Percentiles rank a stretch among this genome's conserved stretches.
phyloP scores from a whole-genome alignment of 1,284 basidiomycete species.

The Moniliella sp. region DNA sequence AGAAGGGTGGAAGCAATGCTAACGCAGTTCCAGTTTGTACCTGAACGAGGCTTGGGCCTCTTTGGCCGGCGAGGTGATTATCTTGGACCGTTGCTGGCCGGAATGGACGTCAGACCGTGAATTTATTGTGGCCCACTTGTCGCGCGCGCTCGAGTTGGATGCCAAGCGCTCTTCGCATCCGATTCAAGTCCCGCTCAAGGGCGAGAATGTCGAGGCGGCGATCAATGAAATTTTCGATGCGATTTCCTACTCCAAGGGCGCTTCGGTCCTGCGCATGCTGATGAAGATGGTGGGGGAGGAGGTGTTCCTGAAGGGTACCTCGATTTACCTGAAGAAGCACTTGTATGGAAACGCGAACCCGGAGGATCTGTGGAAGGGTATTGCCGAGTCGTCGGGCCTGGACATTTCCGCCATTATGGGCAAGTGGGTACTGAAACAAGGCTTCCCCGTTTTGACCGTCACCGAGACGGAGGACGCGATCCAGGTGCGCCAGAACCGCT shows the following conservation, averaged over 20 bases:
- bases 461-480: conserved; percentile 44
- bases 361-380: conserved; percentile 70
- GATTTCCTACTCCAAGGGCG: conserved; percentile 36
- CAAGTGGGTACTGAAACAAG: conserved; percentile 68
- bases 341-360: conserved; percentile 63
- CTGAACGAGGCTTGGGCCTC: conserved; percentile 59
- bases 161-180: conserved; percentile 78
- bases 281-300: conserved; percentile 52
- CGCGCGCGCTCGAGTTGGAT: conserved; percentile 54
- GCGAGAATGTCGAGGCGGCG: conserved; percentile 25
- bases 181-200: conserved; percentile 54
- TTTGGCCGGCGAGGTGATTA: conserved; percentile 64
- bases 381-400: conserved; percentile 53
- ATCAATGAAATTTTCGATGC: conserved; percentile 31
- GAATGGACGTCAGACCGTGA: conserved; percentile 41
- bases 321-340: conserved; percentile 68
- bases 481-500: conserved; percentile 57
- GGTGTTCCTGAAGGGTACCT: conserved; percentile 39
- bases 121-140: conserved; percentile 41
- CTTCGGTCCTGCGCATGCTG: conserved; percentile 69
- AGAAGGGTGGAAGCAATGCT: too few species aligned
- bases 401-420: conserved; percentile 68
- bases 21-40: too few species aligned
- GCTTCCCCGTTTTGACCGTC: conserved; percentile 57
- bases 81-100: conserved; percentile 45